Base-by-base conservation (phyloP, 2,329 filamentous ascomycete genomes). In the Colletotrichum liriopes region DNA sequence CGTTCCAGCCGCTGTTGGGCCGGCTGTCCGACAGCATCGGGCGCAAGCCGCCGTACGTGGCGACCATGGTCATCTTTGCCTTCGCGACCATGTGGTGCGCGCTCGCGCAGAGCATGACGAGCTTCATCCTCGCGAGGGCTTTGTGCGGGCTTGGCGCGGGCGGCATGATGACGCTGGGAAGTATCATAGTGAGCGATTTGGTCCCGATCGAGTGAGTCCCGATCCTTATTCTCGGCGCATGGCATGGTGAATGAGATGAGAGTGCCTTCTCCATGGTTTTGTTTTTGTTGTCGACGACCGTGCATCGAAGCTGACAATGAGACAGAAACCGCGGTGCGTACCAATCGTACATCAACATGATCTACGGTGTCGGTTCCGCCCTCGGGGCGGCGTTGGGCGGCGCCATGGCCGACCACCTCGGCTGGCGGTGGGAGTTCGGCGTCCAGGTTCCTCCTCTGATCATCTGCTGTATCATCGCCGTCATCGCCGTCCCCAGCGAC, bases 11-110 rank as follows among this genome's bases (percentile, higher is more conserved):
- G 0, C 83, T 96, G 1, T 89, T 94, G 74, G 93, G 93, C 3
- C 88, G 93, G 2, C 79, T 95, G 1, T 94, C 93, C 1, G 93
- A 96, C 81, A 91, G 92, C 0, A 82, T 95, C 71, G 93, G 93
- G 14, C 85, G 93, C 55, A 93, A 91, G 71, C 83, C 86, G 23
- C 86, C 92, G 1, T 94, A 93, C 76, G 82, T 95, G 14, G 86
- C 87, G 14, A 88, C 89, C 1, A 85, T 92, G n/a, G 78, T 84
- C 16, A 82, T 93, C 12, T 94, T 95, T 75, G 81, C 89, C 37
- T 71, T 87, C 1, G 91, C 91, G 0, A 95, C 93, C 5, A 77
- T 89, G 16, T 93, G 92, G 86, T 95, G 93, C 80, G 92, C 88
- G 0, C 79, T 91, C 12, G 93, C 93, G 0, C 84, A 83, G 58